A percentile compares a stretch with the other conserved stretches of the same genome.
Evolutionary conservation across 1,284 basidiomycete species (phyloP).

Genomic region (Ustilago shanxiensis): DNA sequence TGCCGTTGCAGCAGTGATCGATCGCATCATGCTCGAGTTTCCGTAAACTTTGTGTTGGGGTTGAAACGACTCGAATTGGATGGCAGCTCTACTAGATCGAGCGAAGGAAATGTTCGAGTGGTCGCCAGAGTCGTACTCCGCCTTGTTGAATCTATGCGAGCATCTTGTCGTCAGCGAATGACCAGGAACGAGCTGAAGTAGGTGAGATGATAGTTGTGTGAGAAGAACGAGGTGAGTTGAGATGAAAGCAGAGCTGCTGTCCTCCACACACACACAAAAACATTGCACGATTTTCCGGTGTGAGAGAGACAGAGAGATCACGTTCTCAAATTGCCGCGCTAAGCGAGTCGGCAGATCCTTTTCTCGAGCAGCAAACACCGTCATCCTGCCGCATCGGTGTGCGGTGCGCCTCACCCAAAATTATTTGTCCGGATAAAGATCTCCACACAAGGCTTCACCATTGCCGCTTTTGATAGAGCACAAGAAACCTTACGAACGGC

Average conservation of each 20-base stretch:
- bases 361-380: background rate
- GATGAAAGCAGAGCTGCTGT: background rate
- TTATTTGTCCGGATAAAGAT: background rate
- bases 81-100: background rate
- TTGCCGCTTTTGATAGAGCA: too few relatives aligned
- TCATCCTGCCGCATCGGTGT: background rate
- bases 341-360: conserved; percentile 2
- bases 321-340: conserved; percentile 1
- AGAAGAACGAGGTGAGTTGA: background rate
- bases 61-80: background rate
- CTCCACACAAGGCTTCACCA: too few relatives aligned
- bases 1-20: conserved; percentile 7
- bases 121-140: background rate
- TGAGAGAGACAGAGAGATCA: too few relatives aligned
- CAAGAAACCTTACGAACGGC: too few relatives aligned
- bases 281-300: background rate
- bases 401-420: background rate
- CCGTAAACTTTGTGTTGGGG: background rate
- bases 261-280: background rate
- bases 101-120: too few relatives aligned
- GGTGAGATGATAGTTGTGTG: background rate
- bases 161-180: background rate
- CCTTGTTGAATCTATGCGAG: background rate
- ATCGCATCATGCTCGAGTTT: conserved; percentile 10
- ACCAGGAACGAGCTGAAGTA: background rate